Evolutionary conservation across 2,329 filamentous ascomycete species (phyloP).

Genomic region (Monilinia fructicola): DNA sequence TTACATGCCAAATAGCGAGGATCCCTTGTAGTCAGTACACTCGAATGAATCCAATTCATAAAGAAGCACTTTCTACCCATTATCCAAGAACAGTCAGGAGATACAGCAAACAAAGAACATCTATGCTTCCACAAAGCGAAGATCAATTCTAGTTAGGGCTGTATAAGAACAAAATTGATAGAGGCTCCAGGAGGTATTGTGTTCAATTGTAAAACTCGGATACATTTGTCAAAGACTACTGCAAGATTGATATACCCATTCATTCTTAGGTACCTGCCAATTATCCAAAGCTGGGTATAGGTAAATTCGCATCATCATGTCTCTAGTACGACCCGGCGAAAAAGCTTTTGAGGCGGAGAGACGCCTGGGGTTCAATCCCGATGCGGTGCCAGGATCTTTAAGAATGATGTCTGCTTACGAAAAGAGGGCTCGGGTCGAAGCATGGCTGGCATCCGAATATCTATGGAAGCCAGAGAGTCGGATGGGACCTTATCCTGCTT

Average conservation of each 20-base stretch:
- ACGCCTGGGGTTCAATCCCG: not conserved
- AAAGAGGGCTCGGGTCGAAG: not conserved
- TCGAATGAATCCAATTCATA: not conserved
- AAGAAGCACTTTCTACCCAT: not conserved
- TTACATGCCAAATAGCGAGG: too few relatives aligned
- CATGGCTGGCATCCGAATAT: not conserved
- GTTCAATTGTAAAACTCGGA: not conserved
- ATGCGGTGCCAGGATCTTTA: not conserved
- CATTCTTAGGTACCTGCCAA: not conserved
- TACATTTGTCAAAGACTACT: too few relatives aligned
- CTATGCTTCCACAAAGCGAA: not conserved
- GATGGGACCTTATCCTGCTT: not conserved
- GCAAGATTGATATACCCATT: not conserved
- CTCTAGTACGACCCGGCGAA: not conserved
- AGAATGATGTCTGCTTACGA: not conserved
- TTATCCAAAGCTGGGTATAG: not conserved
- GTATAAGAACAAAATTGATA: not conserved
- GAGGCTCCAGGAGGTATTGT: too few relatives aligned
- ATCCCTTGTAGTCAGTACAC: not conserved
- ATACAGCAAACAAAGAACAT: not conserved
- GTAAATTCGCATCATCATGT: not conserved
- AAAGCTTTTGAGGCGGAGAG: not conserved
- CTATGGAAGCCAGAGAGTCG: not conserved
- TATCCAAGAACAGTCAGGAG: conserved; percentile 11
- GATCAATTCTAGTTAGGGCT: not conserved